Evolutionary conservation across 83 land plant species (phyloP), one percentile per base, ranked within the genome.

Genomic region (Isoetes engelmannii): DNA sequence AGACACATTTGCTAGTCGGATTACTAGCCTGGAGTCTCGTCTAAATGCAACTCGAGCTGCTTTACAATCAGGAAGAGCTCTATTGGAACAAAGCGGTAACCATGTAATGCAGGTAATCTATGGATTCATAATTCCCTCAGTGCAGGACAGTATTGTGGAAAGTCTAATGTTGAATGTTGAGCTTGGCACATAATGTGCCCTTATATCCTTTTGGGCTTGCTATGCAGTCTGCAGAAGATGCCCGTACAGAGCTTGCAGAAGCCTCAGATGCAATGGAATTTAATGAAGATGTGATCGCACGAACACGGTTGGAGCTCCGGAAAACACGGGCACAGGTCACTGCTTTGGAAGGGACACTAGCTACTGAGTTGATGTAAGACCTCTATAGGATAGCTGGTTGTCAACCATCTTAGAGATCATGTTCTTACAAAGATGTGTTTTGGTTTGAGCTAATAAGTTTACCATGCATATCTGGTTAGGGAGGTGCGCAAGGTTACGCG

Each of bases 251-350:
- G 19, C 59, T 82, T 49, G 80, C 72, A 57, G 67, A 72, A 61
- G 82, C 84, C 65, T 86, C 87, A 76, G 90, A 89, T 77, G 83
- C 79, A 56, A 76, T 74, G 78, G 93, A 89, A 61, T 89, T 89
- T 42, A 75, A 74, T 18, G 80, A 89, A 74, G 86, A 75, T 67
- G 88, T 86, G 61, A 63, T 86, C 58, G 76, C 84, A 82, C 75
- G 74, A 53, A 70, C 79, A 4, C 62, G 79, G 67, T 80, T 69
- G 46, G 72, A 67, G 51, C 67, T 89, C 9, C 77, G 93, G 7
- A 75, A 84, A 61, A 75, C 76, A 13, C 85, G 86, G 18, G 90
- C 86, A 44, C 80, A 81, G 70, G 64, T 86, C 50, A 70, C 84
- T 48, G 81, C 82, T 17, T 15, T 84, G 60, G 89, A 86, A 72